A percentile compares a stretch with the other conserved stretches of the same genome.
These are phyloP conservation scores for Syzygium syzygioides DNA, from an alignment of 441 rosid species.

Conservation along the genomic window DNA sequence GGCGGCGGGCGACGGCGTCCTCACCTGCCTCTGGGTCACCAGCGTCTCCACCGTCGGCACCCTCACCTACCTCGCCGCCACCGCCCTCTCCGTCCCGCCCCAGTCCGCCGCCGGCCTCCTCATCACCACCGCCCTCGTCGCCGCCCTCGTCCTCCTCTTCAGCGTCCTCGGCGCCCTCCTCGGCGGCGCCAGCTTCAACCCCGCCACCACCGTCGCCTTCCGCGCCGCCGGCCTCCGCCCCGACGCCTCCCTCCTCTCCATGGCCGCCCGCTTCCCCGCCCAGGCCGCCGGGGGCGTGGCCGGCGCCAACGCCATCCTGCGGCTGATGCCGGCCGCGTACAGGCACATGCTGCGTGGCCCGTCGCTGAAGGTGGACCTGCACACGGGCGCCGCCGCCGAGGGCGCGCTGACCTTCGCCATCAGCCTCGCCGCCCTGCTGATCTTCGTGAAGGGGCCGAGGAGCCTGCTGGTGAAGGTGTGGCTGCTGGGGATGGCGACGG, in stretches of 20 bases:
- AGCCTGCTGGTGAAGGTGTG: constrained; percentile 19
- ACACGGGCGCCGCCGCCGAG: constrained; percentile 31
- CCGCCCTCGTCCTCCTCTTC: constrained; percentile 25
- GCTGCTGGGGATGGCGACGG: constrained; percentile 23
- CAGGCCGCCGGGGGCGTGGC: constrained; percentile 36
- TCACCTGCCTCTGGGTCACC: constrained; percentile 51
- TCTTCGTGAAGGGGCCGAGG: constrained; percentile 22
- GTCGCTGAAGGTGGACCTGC: constrained; percentile 26
- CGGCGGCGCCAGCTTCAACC: constrained; percentile 69
- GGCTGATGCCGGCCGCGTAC: constrained; percentile 20
- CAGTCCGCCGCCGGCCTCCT: constrained; percentile 22
- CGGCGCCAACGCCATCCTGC: constrained; percentile 24
- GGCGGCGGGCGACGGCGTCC: constrained; percentile 35
- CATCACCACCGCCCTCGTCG: constrained; percentile 25
- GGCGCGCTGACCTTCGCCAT: constrained; percentile 23
- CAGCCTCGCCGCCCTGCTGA: constrained; percentile 17
- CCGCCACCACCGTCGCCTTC: constrained; percentile 37
- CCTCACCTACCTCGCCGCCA: constrained; percentile 15
- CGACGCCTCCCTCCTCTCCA: constrained; percentile 30
- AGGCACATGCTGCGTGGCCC: constrained; percentile 27
- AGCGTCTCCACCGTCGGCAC: constrained; percentile 27
- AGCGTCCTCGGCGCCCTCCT: constrained; percentile 21
- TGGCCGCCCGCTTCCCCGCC: constrained; percentile 50
- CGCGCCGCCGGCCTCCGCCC: constrained; percentile 39
- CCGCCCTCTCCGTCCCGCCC: constrained; percentile 24